Percentiles rank a stretch among this genome's conserved stretches.
Conservation (phyloP, 768 basidiomycete genomes). For the Strobilomyces echinocephalus region DNA sequence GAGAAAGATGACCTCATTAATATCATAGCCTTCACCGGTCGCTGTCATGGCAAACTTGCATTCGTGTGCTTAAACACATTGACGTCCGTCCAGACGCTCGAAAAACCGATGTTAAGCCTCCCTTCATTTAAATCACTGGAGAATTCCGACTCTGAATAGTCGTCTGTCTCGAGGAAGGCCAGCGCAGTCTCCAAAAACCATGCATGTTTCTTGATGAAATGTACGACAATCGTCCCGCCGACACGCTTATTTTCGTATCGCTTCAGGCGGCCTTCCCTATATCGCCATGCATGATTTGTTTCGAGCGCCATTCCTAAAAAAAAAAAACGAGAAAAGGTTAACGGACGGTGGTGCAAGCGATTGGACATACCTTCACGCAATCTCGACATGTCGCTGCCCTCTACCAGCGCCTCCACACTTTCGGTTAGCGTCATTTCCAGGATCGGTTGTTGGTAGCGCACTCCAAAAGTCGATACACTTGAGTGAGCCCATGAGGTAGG, state of each 20-base stretch:
- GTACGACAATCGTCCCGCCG: slow-evolving; percentile 92
- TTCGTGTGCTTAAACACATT: slow-evolving; percentile 17
- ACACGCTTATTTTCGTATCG: slow-evolving; percentile 67
- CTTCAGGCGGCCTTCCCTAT: slow-evolving; percentile 63
- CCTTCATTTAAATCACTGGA: slow-evolving; percentile 8
- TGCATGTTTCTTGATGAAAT: slow-evolving; percentile 95
- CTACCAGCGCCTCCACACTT: slow-evolving; percentile 87
- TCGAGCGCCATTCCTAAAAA: slow-evolving; percentile 54
- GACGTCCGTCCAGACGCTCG: slow-evolving; percentile 29
- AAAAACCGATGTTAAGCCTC: slow-evolving; percentile 17
- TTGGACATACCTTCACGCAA: slow-evolving; percentile 53
- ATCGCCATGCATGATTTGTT: slow-evolving; percentile 61
- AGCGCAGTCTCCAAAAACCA: slow-evolving; percentile 95
- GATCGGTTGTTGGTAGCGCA: slow-evolving; percentile 65
- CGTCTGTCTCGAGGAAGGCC: slow-evolving; percentile 78
- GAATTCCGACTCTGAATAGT: slow-evolving; percentile 49
- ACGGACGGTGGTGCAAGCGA: neutral
- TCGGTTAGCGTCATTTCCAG: slow-evolving; percentile 60
- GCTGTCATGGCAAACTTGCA: slow-evolving; percentile 5
- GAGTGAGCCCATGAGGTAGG: slow-evolving; percentile 73
- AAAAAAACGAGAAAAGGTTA: neutral
- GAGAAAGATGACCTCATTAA: neutral
- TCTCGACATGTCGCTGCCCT: slow-evolving; percentile 81
- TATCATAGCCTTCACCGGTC: neutral
- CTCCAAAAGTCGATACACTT: slow-evolving; percentile 81